Base-by-base conservation (phyloP, 2,329 filamentous ascomycete species). In the Alternaria sp. region DNA sequence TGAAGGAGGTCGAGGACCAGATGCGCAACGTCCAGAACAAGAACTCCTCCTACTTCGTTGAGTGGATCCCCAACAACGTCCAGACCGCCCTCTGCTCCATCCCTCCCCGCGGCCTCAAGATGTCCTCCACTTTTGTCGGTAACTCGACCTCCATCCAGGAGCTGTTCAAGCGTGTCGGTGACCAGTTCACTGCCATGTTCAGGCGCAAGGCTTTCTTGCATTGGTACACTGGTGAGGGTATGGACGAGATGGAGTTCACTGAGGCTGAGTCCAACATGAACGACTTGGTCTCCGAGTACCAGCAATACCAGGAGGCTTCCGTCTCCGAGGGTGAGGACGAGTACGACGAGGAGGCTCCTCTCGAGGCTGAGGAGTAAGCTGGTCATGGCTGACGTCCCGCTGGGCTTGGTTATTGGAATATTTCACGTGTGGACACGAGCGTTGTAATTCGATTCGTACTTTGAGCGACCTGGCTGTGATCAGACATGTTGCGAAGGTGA, bases 161-260 rank as follows among this genome's bases (percentile, higher is more conserved):
- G 88, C 92, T 99, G 78, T 99, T 99, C 92, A 98, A 99, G 93
- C 95, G 96, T 90, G 88, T 99, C 77, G 96, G 96, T 82, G 96
- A 99, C 85, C 96, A 99, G 87, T 99, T 99, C 90, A 94, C 92
- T 86, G 96, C 94, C 82, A 99, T 99, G 96, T 99, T 99, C 92
- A 90, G 96, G 87, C 94, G 96, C 87, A 99, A 98, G 92, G 96
- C 96, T 90, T 99, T 99, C 94, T 93, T 99, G 90, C 96, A 98
- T 88, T 99, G 96, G 96, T 99, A 99, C 87, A 99, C 96, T 90
- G 94, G 94, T 81, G 96, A 99, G 89, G 96, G 96, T 87, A 99
- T 99, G 96, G 96, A 99, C 86, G 96, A 99, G 91, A 98, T 99
- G 96, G 96, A 99, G 88, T 99, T 99, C 88, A 99, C 96, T 82